These are phyloP conservation scores for Fusarium ramigenum DNA, from an alignment of 2,329 filamentous ascomycete genomes.

Conservation along the genomic window DNA sequence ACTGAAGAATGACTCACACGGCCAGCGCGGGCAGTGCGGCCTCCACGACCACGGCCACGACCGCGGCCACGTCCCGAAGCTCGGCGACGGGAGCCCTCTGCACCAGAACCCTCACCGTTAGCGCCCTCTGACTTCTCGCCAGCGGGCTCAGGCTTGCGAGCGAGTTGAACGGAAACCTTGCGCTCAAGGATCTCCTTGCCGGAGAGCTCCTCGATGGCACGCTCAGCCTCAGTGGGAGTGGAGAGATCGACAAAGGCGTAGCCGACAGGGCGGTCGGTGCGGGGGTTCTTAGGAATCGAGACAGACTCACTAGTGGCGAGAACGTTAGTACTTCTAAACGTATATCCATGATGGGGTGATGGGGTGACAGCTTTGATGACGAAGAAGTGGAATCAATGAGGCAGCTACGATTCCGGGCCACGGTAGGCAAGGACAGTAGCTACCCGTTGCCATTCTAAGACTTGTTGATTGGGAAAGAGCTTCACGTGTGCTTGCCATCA, in stretches of 20 bases:
- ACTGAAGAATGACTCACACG: constrained; percentile 49
- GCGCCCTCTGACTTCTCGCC: constrained; percentile 78
- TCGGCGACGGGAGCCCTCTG: constrained; percentile 71
- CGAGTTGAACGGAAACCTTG: constrained; percentile 98
- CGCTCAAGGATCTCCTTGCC: constrained; percentile 98
- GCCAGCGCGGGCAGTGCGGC: constrained; percentile 69
- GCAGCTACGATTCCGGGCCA: background rate
- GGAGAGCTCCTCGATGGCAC: constrained; percentile 93
- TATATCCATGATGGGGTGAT: background rate
- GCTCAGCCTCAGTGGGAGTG: constrained; percentile 92
- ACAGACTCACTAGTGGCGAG: constrained; percentile 81
- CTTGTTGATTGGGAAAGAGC: constrained; percentile 2
- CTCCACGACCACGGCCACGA: constrained; percentile 74
- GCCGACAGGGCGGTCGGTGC: constrained; percentile 96
- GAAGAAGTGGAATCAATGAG: background rate
- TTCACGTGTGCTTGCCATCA: constrained; percentile 13
- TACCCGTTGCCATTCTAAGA: background rate
- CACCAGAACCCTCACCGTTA: constrained; percentile 78
- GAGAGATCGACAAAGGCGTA: constrained; percentile 99
- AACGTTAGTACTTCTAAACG: constrained; percentile 41
- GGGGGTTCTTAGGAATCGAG: constrained; percentile 99
- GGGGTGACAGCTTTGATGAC: background rate
- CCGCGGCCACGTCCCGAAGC: constrained; percentile 73
- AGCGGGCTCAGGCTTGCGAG: constrained; percentile 92
- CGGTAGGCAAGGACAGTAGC: background rate